Conservation (phyloP, 139 green algal species). For the Nannochloris sp. region DNA sequence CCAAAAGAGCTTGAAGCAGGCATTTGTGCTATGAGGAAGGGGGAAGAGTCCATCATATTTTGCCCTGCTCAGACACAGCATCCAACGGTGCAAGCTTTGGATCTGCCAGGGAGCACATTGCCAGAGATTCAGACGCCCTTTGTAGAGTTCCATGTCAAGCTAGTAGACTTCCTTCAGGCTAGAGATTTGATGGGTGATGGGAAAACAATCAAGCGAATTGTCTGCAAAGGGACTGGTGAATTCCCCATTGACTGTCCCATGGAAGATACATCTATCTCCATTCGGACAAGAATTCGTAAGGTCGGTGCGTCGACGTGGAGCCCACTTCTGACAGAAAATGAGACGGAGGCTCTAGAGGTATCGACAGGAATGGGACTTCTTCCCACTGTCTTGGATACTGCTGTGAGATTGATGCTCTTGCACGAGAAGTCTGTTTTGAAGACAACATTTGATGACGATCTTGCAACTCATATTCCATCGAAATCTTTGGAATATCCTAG, state of each 20-base stretch:
- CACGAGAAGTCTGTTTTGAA: constrained; percentile 44
- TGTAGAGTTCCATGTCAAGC: neutral
- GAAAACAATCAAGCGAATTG: constrained; percentile 49
- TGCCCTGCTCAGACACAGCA: constrained; percentile 7
- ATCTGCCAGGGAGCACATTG: neutral
- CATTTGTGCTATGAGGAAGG: constrained; percentile 12
- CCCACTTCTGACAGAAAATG: neutral
- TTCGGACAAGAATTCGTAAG: constrained; percentile 13
- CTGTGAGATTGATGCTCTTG: constrained; percentile 61
- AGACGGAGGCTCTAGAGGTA: constrained; percentile 6
- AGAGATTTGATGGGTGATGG: constrained; percentile 69
- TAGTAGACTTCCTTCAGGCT: constrained; percentile 34
- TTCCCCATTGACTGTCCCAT: constrained; percentile 79
- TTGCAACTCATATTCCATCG: neutral
- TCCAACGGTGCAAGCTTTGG: neutral
- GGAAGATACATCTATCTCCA: constrained; percentile 54
- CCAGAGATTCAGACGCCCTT: neutral
- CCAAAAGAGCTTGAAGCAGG: constrained; percentile 16
- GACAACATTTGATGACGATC: constrained; percentile 8
- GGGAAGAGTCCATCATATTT: constrained; percentile 15
- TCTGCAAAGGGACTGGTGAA: constrained; percentile 53
- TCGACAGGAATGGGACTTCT: constrained; percentile 22
- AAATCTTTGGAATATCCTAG: constrained; percentile 4
- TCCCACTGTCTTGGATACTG: constrained; percentile 48
- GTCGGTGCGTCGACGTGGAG: neutral